phyloP scores from a whole-genome alignment of 208 protist species.

The Phytomonas sp. region DNA sequence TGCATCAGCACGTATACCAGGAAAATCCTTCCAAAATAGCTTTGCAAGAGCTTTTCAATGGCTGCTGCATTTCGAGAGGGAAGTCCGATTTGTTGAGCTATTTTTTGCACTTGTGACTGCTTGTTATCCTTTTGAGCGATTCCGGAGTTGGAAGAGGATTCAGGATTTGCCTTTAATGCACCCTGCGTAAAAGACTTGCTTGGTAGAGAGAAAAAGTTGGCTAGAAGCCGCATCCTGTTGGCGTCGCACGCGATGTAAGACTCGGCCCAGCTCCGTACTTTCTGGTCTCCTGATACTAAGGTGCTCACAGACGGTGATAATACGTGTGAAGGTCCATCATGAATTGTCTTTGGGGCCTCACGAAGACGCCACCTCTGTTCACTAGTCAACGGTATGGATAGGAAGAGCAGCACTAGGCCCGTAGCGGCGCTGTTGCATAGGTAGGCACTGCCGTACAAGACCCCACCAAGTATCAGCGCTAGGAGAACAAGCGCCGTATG shows the following conservation, averaged over 20 bases:
- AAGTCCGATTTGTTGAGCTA: background rate
- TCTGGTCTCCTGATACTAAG: background rate
- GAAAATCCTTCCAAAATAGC: background rate
- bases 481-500: conserved; percentile 14
- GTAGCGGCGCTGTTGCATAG: background rate
- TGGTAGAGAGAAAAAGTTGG: background rate
- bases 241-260: background rate
- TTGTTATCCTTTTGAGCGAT: background rate
- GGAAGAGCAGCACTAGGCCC: conserved; percentile 6
- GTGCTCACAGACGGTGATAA: background rate
- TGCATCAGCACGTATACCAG: background rate
- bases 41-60: background rate
- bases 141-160: background rate
- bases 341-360: background rate
- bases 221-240: background rate
- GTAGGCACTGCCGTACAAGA: background rate
- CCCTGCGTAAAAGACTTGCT: background rate
- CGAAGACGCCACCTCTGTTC: conserved; percentile 12
- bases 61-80: background rate
- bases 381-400: conserved; percentile 15
- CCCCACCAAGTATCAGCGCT: background rate
- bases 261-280: background rate
- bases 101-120: background rate
- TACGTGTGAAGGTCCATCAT: background rate
- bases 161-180: background rate